Conservation (phyloP, 2,329 filamentous ascomycete genomes). For the Emergomyces orientalis region DNA sequence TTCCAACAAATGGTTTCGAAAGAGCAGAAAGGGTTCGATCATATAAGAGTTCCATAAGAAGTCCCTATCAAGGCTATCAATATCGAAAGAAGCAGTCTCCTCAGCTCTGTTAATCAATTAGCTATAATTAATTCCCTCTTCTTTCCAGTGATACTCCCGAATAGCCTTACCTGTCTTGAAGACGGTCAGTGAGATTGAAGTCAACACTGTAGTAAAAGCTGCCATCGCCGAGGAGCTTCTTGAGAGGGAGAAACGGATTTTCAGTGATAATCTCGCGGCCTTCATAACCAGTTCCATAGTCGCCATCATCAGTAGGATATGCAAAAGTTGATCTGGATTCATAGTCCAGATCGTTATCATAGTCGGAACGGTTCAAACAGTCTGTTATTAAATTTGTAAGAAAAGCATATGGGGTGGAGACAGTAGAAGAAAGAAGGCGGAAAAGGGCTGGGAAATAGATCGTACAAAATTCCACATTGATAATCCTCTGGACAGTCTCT, state of each 20-base stretch:
- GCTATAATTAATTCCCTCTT: constrained; percentile 13
- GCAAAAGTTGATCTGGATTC: constrained; percentile 41
- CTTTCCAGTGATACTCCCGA: neutral
- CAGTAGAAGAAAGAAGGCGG: neutral
- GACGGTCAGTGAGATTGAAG: constrained; percentile 86
- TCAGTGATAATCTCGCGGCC: constrained; percentile 63
- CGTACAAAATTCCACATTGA: constrained; percentile 68
- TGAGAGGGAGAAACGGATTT: constrained; percentile 81
- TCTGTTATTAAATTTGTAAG: constrained; percentile 40
- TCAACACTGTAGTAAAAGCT: constrained; percentile 99
- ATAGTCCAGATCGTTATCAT: constrained; percentile 63
- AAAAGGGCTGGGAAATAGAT: constrained; percentile 5
- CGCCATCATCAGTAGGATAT: constrained; percentile 46
- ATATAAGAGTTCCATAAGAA: constrained; percentile 99
- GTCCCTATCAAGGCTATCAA: constrained; percentile 83
- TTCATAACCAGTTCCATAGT: constrained; percentile 44
- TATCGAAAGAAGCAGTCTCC: constrained; percentile 70
- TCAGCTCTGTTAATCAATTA: constrained; percentile 47
- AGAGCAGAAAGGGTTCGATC: constrained; percentile 85
- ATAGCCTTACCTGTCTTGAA: constrained; percentile 65
- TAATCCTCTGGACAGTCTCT: constrained; percentile 81
- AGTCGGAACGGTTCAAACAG: constrained; percentile 77
- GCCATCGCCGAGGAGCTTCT: constrained; percentile 84
- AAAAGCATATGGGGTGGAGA: neutral
- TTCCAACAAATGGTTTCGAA: constrained; percentile 68